Percentiles rank a stretch among this genome's conserved stretches.
phyloP scores from a whole-genome alignment of 2,329 filamentous ascomycete species.

The Epichloe baconii region DNA sequence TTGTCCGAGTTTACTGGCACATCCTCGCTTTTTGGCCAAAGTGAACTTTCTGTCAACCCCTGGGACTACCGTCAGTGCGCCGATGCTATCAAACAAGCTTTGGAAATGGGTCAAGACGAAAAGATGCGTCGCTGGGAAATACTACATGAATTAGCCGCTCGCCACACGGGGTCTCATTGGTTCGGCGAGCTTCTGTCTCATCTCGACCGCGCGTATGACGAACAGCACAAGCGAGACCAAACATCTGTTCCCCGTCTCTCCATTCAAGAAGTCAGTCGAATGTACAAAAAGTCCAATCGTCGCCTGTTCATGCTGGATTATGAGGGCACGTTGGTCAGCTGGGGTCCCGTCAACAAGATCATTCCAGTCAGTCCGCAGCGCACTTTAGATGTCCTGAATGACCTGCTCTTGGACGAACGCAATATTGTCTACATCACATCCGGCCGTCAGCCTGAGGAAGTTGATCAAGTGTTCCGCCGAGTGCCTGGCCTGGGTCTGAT shows the following conservation, averaged over 20 bases:
- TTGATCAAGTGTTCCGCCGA: conserved; percentile 73
- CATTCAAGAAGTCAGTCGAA: conserved; percentile 45
- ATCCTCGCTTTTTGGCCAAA: conserved; percentile 67
- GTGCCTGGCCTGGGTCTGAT: conserved; percentile 79
- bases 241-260: conserved; percentile 78
- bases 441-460: conserved; percentile 71
- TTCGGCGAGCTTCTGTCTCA: conserved; percentile 60
- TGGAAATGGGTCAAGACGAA: conserved; percentile 68
- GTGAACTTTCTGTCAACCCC: conserved; percentile 79
- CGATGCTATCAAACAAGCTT: conserved; percentile 67
- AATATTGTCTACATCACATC: conserved; percentile 95
- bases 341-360: conserved; percentile 72
- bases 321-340: conserved; percentile 81
- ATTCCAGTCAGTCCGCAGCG: conserved; percentile 75
- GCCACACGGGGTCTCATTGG: conserved; percentile 79
- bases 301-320: conserved; percentile 87
- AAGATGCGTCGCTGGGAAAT: conserved; percentile 62
- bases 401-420: conserved; percentile 63
- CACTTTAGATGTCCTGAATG: conserved; percentile 69
- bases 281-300: conserved; percentile 52
- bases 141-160: conserved; percentile 59
- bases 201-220: conserved; percentile 64
- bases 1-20: conserved; percentile 93
- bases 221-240: conserved; percentile 74
- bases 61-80: conserved; percentile 90